Conservation (phyloP, 495 filamentous ascomycete species). For the Penicillium arizonense region DNA sequence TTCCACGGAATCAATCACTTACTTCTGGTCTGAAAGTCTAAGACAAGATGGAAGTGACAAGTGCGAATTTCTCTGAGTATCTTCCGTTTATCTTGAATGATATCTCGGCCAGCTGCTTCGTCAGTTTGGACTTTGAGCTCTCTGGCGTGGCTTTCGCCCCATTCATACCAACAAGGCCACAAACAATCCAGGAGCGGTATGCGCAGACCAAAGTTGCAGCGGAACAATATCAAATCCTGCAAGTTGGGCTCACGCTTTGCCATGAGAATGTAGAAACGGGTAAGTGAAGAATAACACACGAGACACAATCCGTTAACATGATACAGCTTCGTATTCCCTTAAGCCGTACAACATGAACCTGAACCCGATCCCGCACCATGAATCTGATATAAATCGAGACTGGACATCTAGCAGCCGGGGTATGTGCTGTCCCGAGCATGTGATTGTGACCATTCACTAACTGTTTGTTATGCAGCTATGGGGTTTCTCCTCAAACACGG, state of each 20-base stretch:
- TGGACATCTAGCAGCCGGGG: conserved; percentile 52
- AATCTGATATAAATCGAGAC: conserved; percentile 53
- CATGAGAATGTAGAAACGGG: conserved; percentile 51
- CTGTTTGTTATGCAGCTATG: conserved; percentile 40
- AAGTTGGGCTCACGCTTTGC: conserved; percentile 72
- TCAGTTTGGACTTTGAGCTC: conserved; percentile 75
- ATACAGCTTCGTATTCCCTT: conserved; percentile 53
- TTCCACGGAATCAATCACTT: background rate
- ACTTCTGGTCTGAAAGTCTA: background rate
- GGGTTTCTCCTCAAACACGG: conserved; percentile 60
- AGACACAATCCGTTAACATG: background rate
- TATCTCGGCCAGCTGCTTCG: conserved; percentile 60
- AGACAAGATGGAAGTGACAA: conserved; percentile 62
- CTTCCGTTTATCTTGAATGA: conserved; percentile 59
- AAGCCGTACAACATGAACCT: conserved; percentile 70
- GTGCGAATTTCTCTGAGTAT: conserved; percentile 48
- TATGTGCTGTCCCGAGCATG: conserved; percentile 19
- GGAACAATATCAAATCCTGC: conserved; percentile 68
- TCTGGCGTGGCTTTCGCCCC: conserved; percentile 57
- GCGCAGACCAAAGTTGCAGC: conserved; percentile 61
- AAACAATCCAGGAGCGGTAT: conserved; percentile 64
- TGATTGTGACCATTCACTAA: background rate
- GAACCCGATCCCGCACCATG: conserved; percentile 51
- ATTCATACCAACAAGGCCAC: conserved; percentile 23
- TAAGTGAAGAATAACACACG: conserved; percentile 9